Base-by-base conservation (phyloP, 805 yeast genomes). In the Yarrowia osloensis region DNA sequence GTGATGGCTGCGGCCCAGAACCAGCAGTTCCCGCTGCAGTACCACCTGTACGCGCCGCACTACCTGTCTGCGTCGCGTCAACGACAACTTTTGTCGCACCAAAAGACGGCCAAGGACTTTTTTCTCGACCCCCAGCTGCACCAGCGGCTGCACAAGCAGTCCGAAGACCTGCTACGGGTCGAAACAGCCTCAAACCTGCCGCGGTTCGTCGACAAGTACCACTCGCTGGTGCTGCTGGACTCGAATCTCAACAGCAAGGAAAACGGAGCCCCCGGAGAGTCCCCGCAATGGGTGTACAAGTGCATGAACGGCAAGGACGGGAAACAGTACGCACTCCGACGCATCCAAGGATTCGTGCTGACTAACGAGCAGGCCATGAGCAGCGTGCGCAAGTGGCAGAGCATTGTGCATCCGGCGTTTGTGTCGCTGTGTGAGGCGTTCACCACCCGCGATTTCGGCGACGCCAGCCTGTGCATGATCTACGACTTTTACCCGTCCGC, bases 401-500 rank as follows among this genome's bases (percentile, higher is more conserved):
- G 79, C 15, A 71, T 79, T 50, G 77, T 78, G 8, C 78, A 80
- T 70, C 83, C 91, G 2, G 47, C 69, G 28, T 79, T 91, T 24
- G 90, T 89, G 1, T 81, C 83, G 46, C 78, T 91, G 6, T 83
- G 85, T 49, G 97, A 93, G 74, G 91, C 95, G 7, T 94, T 95
- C 76, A 88, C 97, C 0, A 86, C 94, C 6, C 84, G 91, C 67
- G 88, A 91, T 5, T 95, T 95, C 79, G 94, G 91, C 50, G 95
- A 90, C 71, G 81, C 82, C 57, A 87, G 95, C 0, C 81, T 95
- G 67, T 83, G 91, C 47, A 79, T 92, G 50, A 88, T 90, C 4
- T 91, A 91, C 77, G 98, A 94, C 74, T 95, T 86, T 75, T 90
- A 84, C 76, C 98, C 99, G 26, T 80, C 86, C 69, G 83, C 96